Evolutionary conservation across 225 moss, liverwort and hornwort genomes (phyloP).

Genomic region (Sphagnum tenellum): DNA sequence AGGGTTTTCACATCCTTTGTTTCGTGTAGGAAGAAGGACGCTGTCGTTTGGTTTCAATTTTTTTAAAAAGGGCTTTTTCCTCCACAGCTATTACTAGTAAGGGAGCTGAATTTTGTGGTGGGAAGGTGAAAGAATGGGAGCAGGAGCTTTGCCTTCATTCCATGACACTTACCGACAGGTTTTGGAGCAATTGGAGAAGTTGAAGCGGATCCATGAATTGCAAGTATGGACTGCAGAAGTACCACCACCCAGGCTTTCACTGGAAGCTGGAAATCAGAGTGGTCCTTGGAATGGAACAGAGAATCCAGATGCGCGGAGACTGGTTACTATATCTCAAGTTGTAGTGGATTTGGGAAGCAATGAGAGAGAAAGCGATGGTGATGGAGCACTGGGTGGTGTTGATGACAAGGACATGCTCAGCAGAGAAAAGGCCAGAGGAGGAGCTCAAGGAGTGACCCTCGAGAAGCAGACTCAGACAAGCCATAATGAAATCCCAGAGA

Average conservation of each 20-base stretch:
- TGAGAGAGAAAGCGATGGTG: not conserved
- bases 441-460: too few species aligned
- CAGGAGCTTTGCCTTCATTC: not conserved
- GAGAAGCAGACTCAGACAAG: too few species aligned
- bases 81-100: too few species aligned
- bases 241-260: not conserved
- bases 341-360: not conserved
- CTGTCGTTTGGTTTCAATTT: too few species aligned
- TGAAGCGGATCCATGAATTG: not conserved
- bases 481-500: too few species aligned
- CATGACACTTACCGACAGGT: not conserved
- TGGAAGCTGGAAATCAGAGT: not conserved
- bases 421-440: too few species aligned
- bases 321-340: not conserved
- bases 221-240: not conserved
- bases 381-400: not conserved
- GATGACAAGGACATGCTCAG: too few species aligned
- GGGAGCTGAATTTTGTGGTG: not conserved
- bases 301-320: not conserved
- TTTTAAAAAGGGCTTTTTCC: too few species aligned
- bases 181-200: not conserved
- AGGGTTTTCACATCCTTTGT: too few species aligned
- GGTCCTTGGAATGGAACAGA: not conserved
- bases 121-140: not conserved
- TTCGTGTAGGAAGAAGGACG: too few species aligned